Percentiles rank a stretch among this genome's conserved stretches.
These are phyloP conservation scores for Aspergillus wentii DNA, from an alignment of 495 filamentous ascomycete species.

Conservation along the genomic window DNA sequence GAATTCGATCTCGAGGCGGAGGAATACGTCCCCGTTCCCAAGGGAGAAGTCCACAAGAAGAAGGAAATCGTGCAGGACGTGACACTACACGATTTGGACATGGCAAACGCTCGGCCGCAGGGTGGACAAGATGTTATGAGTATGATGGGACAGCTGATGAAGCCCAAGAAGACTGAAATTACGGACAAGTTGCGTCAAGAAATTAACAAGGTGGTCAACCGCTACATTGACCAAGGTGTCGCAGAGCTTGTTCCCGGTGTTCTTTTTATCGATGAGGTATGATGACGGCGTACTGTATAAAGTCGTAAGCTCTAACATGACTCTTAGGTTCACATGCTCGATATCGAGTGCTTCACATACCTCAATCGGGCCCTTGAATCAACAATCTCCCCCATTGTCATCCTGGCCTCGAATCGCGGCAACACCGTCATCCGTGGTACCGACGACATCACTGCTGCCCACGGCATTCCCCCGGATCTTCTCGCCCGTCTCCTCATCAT, in stretches of 20 bases:
- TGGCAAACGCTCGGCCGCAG: conserved; percentile 90
- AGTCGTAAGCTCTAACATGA: conserved; percentile 1
- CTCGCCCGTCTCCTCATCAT: conserved; percentile 91
- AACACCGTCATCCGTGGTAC: conserved; percentile 84
- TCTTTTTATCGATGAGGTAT: conserved; percentile 95
- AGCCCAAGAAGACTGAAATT: conserved; percentile 97
- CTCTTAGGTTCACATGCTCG: conserved; percentile 89
- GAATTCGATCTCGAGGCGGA: conserved; percentile 98
- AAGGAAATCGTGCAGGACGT: conserved; percentile 99
- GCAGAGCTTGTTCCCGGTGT: conserved; percentile 96
- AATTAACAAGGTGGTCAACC: conserved; percentile 98
- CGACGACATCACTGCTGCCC: conserved; percentile 75
- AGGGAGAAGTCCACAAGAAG: conserved; percentile 99
- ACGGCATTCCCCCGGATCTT: conserved; percentile 90
- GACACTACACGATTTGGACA: conserved; percentile 91
- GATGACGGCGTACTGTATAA: conserved; percentile 9
- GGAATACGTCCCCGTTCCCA: conserved; percentile 96
- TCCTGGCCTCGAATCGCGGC: conserved; percentile 94
- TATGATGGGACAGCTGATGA: conserved; percentile 99
- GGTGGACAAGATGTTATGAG: conserved; percentile 99
- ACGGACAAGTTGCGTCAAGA: conserved; percentile 92
- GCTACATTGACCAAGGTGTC: conserved; percentile 97
- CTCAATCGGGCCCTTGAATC: conserved; percentile 95
- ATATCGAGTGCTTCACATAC: conserved; percentile 98
- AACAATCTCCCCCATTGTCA: conserved; percentile 89